phyloP scores from a whole-genome alignment of 768 basidiomycete genomes.

The Pleurotus ostreatus region DNA sequence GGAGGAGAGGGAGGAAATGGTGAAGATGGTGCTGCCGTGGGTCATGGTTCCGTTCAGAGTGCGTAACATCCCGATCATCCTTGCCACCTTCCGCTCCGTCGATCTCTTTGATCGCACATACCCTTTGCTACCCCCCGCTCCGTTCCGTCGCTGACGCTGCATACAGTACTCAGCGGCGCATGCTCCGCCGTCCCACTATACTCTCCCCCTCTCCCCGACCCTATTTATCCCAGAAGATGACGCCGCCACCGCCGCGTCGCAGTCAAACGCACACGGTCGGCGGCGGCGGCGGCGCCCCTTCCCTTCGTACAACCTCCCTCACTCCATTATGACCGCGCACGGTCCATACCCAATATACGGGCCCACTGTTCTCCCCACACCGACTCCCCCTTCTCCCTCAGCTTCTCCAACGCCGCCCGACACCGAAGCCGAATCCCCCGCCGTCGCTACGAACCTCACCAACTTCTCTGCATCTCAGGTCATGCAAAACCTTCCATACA shows the following conservation, averaged over 20 bases:
- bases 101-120: too few relatives aligned
- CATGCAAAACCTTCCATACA: slow-evolving; percentile 2
- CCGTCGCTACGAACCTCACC: too few relatives aligned
- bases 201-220: slow-evolving; percentile 40
- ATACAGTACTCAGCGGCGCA: slow-evolving; percentile 50
- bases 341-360: slow-evolving; percentile 47
- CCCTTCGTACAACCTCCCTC: slow-evolving; percentile 8
- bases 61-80: slow-evolving; percentile 8
- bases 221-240: slow-evolving; percentile 9
- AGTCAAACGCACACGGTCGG: background rate
- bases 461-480: too few relatives aligned
- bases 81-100: too few relatives aligned
- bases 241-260: slow-evolving; percentile 6
- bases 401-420: slow-evolving; percentile 41
- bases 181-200: slow-evolving; percentile 60
- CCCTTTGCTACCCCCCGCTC: slow-evolving; percentile 7
- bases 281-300: background rate
- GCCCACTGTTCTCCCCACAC: slow-evolving; percentile 21
- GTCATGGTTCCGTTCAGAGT: slow-evolving; percentile 50
- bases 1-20: slow-evolving; percentile 24
- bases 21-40: slow-evolving; percentile 34
- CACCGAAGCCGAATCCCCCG: background rate
- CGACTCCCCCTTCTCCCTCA: slow-evolving; percentile 44
- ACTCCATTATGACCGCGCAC: slow-evolving; percentile 30
- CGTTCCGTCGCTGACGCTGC: slow-evolving; percentile 4